Conservation (phyloP, 2,329 filamentous ascomycete genomes). For the Venturia carpophila region DNA sequence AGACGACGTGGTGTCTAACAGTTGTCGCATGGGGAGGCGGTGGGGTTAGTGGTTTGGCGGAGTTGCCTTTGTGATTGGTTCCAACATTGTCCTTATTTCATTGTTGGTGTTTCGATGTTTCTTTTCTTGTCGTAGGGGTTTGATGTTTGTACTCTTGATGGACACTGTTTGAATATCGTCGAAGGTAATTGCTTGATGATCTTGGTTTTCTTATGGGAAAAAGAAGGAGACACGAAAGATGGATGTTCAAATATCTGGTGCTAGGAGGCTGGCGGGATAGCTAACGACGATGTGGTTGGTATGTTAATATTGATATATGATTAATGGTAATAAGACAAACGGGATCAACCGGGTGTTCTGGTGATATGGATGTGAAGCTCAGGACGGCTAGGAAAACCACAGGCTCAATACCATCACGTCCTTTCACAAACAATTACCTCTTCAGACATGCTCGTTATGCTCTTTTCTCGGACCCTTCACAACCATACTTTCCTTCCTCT, state of each 20-base stretch:
- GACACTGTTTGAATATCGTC: no score
- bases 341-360: no score
- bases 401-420: background rate
- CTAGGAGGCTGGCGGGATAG: no score
- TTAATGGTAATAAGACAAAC: no score
- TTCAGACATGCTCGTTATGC: background rate
- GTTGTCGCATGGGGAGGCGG: background rate
- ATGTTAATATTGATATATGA: no score
- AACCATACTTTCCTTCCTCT: constrained; percentile 9
- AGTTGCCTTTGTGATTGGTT: background rate
- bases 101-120: background rate
- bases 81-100: background rate
- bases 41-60: background rate
- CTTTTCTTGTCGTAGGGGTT: no score
- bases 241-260: no score
- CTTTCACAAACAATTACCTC: background rate
- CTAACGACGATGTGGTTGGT: no score
- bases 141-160: background rate
- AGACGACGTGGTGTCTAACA: background rate
- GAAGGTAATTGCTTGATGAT: no score
- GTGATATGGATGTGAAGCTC: no score
- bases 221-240: no score
- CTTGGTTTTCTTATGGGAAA: no score
- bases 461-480: background rate
- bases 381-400: background rate